Percentiles rank a stretch among this genome's conserved stretches.
Evolutionary conservation across 1,284 basidiomycete species (phyloP).

Genomic region (Phylloporus gajari): DNA sequence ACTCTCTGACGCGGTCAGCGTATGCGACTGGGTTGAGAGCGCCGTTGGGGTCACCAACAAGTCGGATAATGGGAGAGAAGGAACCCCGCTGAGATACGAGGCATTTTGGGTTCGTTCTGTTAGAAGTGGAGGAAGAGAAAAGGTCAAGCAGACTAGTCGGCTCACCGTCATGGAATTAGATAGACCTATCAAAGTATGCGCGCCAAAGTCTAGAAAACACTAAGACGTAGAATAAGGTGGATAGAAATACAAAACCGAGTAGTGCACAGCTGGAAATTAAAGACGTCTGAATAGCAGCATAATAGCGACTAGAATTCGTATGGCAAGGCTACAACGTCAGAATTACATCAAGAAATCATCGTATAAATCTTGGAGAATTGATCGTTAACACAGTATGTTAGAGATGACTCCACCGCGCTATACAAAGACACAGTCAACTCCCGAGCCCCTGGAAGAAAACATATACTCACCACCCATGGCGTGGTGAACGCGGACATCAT

Average conservation of each 20-base stretch:
- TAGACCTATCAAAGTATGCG: background rate
- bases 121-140: slow-evolving; percentile 32
- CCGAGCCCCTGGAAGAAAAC: slow-evolving; percentile 18
- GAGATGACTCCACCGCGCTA: slow-evolving; percentile 27
- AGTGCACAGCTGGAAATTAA: background rate
- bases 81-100: slow-evolving; percentile 72
- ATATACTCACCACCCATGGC: slow-evolving; percentile 55
- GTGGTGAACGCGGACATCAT: slow-evolving; percentile 60
- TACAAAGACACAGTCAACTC: slow-evolving; percentile 26
- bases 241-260: background rate
- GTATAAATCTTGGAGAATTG: background rate
- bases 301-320: slow-evolving; percentile 7
- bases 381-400: slow-evolving; percentile 32
- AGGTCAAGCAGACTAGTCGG: slow-evolving; percentile 43
- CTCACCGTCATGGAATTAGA: slow-evolving; percentile 31
- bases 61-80: slow-evolving; percentile 70
- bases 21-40: slow-evolving; percentile 83
- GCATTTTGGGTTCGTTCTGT: slow-evolving; percentile 44
- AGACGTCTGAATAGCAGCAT: slow-evolving; percentile 4
- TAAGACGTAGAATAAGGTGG: background rate
- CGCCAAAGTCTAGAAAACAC: background rate
- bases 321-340: slow-evolving; percentile 30
- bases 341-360: slow-evolving; percentile 22
- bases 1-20: slow-evolving; percentile 82
- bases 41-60: slow-evolving; percentile 76